Conservation (phyloP, 1,284 basidiomycete genomes). For the Exobasidium cylindrosporum region DNA sequence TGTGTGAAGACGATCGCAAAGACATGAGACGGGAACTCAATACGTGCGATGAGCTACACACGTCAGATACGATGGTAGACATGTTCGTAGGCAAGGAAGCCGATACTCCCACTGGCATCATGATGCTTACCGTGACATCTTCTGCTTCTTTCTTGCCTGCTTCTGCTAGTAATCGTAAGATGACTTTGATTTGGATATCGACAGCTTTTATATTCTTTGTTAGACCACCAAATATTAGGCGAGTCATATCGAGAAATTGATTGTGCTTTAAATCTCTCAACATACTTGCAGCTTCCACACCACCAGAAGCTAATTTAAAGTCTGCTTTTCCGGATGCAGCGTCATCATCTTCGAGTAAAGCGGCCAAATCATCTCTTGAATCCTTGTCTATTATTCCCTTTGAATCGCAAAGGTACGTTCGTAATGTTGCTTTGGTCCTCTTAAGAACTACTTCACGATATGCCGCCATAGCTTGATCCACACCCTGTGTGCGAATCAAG, state of each 20-base stretch:
- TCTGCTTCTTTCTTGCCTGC: conserved; percentile 46
- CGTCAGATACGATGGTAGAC: conserved; percentile 71
- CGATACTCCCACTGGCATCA: conserved; percentile 38
- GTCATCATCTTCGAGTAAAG: conserved; percentile 18
- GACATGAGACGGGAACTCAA: conserved; percentile 74
- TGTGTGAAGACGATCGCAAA: conserved; percentile 67
- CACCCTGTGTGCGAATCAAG: conserved; percentile 70
- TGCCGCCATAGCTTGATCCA: conserved; percentile 67
- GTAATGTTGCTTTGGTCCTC: conserved; percentile 64
- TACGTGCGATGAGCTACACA: conserved; percentile 78
- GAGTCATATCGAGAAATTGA: conserved; percentile 68
- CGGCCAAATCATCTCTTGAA: conserved; percentile 55
- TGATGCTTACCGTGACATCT: background rate
- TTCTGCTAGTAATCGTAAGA: conserved; percentile 65
- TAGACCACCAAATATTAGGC: conserved; percentile 66
- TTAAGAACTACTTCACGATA: conserved; percentile 75
- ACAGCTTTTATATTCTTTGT: conserved; percentile 71
- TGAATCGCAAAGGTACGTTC: conserved; percentile 8
- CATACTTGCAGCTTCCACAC: conserved; percentile 54
- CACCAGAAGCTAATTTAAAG: conserved; percentile 8
- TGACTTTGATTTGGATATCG: conserved; percentile 65
- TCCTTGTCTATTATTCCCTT: background rate
- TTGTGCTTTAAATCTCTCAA: conserved; percentile 69
- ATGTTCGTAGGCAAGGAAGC: conserved; percentile 59
- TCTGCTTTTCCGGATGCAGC: conserved; percentile 15